phyloP scores from a whole-genome alignment of 306 rosid species.

The Calophaca sinica region DNA sequence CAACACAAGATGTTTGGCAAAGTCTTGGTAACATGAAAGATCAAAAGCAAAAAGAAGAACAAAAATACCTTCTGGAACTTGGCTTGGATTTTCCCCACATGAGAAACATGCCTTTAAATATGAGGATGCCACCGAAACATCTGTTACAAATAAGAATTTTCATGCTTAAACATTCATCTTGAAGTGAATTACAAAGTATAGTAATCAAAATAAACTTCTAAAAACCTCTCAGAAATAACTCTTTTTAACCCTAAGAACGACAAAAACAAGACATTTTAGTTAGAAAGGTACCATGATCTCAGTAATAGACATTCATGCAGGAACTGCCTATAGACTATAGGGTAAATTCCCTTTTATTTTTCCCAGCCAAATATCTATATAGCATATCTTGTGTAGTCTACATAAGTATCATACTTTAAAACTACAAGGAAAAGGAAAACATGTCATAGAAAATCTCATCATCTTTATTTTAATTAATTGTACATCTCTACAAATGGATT shows the following conservation, averaged over 20 bases:
- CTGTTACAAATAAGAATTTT: constrained; percentile 51
- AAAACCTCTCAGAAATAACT: background rate
- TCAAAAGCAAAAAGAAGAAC: constrained; percentile 28
- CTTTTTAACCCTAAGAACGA: constrained; percentile 9
- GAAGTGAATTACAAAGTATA: constrained; percentile 7
- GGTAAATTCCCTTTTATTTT: background rate
- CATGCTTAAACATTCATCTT: constrained; percentile 41
- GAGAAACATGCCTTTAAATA: constrained; percentile 82
- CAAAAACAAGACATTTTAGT: constrained; percentile 19
- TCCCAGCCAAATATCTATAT: background rate
- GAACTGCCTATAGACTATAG: constrained; percentile 31
- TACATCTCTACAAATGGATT: constrained; percentile 1
- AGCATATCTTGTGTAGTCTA: constrained; percentile 29
- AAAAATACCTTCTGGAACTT: constrained; percentile 73
- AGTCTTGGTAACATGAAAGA: constrained; percentile 37
- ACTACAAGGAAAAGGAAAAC: background rate
- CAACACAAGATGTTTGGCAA: constrained; percentile 23
- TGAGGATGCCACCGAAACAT: constrained; percentile 57
- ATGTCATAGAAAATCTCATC: constrained; percentile 20
- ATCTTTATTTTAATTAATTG: background rate
- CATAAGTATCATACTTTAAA: background rate
- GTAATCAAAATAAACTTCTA: constrained; percentile 10
- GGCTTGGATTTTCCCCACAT: constrained; percentile 80
- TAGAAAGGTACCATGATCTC: constrained; percentile 8
- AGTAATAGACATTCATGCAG: constrained; percentile 30